Evolutionary conservation across 331 rosid species (phyloP).

Genomic region (Spiraea crenata): DNA sequence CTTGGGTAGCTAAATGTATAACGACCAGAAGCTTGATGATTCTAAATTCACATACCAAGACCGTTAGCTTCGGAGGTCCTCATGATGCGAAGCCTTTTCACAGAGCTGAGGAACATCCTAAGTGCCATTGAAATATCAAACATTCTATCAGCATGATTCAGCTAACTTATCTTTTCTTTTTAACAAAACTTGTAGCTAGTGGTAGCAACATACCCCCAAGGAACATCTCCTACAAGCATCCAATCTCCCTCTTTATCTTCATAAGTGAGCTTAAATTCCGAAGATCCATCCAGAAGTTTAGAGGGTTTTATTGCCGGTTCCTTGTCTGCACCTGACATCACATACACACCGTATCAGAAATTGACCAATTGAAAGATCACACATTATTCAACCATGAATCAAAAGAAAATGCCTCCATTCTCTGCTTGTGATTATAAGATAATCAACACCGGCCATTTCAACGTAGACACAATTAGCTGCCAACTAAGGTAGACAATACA

Average conservation of each 20-base stretch:
- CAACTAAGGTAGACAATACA: too few relatives aligned
- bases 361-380: background rate
- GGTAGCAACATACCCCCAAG: conserved; percentile 51
- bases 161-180: too few relatives aligned
- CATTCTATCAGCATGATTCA: conserved; percentile 3
- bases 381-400: background rate
- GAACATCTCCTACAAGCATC: conserved; percentile 84
- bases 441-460: background rate
- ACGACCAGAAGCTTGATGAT: background rate
- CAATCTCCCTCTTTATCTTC: conserved; percentile 76
- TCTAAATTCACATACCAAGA: conserved; percentile 43
- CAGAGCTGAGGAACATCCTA: conserved; percentile 69
- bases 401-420: background rate
- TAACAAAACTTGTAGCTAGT: background rate
- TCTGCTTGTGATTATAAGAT: too few relatives aligned
- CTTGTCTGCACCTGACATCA: conserved; percentile 34
- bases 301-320: conserved; percentile 38
- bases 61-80: conserved; percentile 69
- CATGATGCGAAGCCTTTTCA: conserved; percentile 76
- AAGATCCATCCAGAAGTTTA: conserved; percentile 62
- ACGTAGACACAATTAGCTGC: too few relatives aligned
- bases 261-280: conserved; percentile 71
- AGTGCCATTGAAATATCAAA: background rate
- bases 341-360: background rate
- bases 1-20: background rate